Base-by-base conservation (phyloP, 495 filamentous ascomycete genomes). In the Lophiotrema nucula region DNA sequence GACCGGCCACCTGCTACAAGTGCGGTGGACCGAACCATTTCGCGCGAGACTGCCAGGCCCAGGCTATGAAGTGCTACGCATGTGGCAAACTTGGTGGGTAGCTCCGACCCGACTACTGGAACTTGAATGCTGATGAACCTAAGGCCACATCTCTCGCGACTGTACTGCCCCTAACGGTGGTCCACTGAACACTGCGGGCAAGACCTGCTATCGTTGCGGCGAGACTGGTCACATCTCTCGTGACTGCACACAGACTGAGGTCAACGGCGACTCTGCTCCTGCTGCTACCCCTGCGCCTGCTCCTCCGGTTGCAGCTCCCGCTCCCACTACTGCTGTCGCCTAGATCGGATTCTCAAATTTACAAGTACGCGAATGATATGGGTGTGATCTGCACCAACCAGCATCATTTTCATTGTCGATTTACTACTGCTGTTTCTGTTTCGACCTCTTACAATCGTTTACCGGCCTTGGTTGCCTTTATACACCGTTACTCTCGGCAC, bases 41-140 rank as follows among this genome's bases (percentile, higher is more conserved):
- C 68, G 93, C 95, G 47, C 88, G 95, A 58, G 95, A 99, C 72
- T 99, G 95, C 80, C 95, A 99, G 77, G 93, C 93, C 59, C 95
- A 97, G 77, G 91, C 92, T 51, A 96, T 96, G 91, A 99, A 99
- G 76, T 99, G 95, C 82, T 99, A 97, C 73, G 92, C 95, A 61
- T 99, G 95, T 72, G 95, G 95, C 70, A 98, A 98, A 77, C 83
- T 96, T 47, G 93, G 60, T 60, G 49, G 38, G 49, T 41, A 5
- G 15, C 31, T 13, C 39, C 18, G 8, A 15, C 31, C 31, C 31
- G 31, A 15, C 15, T 35, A 8, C 31, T 35, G 8, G 15, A 35
- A 8, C 8, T 8, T 8, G 31, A 35, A 26, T 11, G 41, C 44
- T 48, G 35, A 55, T 22, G 11, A 2, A 16, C 21, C 24, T 21